phyloP scores from a whole-genome alignment of 177 flowering plant genomes.

The Vitis hybrid region DNA sequence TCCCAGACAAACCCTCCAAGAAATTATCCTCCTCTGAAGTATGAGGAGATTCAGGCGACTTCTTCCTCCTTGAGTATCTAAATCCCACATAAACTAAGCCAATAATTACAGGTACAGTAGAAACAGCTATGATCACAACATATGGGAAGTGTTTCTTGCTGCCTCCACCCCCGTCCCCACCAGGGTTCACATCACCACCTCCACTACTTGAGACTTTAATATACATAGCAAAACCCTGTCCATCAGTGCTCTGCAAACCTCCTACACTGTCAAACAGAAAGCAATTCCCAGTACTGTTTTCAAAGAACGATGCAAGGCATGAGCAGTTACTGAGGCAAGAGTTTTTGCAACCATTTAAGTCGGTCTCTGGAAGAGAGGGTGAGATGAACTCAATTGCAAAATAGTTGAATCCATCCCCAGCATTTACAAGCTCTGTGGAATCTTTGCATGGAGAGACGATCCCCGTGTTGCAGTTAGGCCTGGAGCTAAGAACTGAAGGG shows the following conservation, averaged over 20 bases:
- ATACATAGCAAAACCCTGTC: constrained; percentile 26
- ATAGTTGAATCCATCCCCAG: constrained; percentile 43
- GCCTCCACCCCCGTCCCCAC: constrained; percentile 21
- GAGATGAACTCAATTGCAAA: constrained; percentile 44
- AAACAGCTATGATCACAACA: constrained; percentile 39
- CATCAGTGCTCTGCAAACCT: constrained; percentile 30
- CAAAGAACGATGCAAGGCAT: constrained; percentile 55
- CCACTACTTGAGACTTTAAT: constrained; percentile 39
- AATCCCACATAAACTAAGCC: constrained; percentile 36
- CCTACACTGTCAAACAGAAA: constrained; percentile 53
- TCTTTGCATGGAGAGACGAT: constrained; percentile 31
- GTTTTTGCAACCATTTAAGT: constrained; percentile 44
- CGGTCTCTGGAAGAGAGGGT: constrained; percentile 33
- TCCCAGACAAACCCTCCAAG: constrained; percentile 51
- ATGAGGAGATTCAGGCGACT: constrained; percentile 24
- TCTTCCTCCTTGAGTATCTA: constrained; percentile 24
- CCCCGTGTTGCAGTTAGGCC: constrained; percentile 35
- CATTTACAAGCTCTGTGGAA: constrained; percentile 32
- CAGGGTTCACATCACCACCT: constrained; percentile 9
- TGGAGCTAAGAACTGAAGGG: constrained; percentile 30
- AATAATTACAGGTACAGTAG: constrained; percentile 29
- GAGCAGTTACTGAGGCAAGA: constrained; percentile 56
- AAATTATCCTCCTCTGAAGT: constrained; percentile 62
- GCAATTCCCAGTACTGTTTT: constrained; percentile 44
- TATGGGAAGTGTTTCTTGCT: constrained; percentile 23